Evolutionary conservation across 495 filamentous ascomycete genomes (phyloP).

Genomic region (Chaetomidium leptoderma): DNA sequence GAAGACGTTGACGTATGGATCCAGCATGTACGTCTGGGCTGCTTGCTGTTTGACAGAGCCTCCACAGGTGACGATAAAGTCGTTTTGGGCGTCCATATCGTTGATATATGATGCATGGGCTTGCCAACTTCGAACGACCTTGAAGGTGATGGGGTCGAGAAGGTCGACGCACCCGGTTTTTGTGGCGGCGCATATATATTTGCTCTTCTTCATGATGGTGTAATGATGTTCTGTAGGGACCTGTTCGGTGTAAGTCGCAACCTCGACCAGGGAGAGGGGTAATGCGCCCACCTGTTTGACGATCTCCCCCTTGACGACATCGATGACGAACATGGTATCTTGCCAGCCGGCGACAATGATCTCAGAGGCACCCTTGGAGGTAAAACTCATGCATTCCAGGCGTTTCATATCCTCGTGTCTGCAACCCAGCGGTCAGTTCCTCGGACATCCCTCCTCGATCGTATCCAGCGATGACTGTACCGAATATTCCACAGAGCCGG

Average conservation of each 20-base stretch:
- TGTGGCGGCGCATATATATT: slow-evolving; percentile 89
- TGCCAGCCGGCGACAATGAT: slow-evolving; percentile 85
- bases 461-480: slow-evolving; percentile 34
- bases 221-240: slow-evolving; percentile 70
- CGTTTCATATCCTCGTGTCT: slow-evolving; percentile 74
- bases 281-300: slow-evolving; percentile 55
- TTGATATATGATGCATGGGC: slow-evolving; percentile 79
- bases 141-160: slow-evolving; percentile 71
- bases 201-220: slow-evolving; percentile 82
- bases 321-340: slow-evolving; percentile 80
- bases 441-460: neutral
- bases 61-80: slow-evolving; percentile 92
- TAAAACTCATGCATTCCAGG: slow-evolving; percentile 89
- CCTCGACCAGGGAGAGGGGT: neutral
- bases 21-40: slow-evolving; percentile 59
- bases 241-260: slow-evolving; percentile 32
- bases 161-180: slow-evolving; percentile 78
- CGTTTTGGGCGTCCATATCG: slow-evolving; percentile 91
- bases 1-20: slow-evolving; percentile 89
- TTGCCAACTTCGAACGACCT: slow-evolving; percentile 78
- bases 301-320: slow-evolving; percentile 79
- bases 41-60: slow-evolving; percentile 63
- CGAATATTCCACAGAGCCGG: slow-evolving; percentile 79
- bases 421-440: neutral
- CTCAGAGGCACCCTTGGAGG: slow-evolving; percentile 71